A percentile compares a stretch with the other conserved stretches of the same genome.
These are phyloP conservation scores for Brachypodium distachyon DNA, from an alignment of 202 grass and related monocot genomes.

Conservation along the genomic window DNA sequence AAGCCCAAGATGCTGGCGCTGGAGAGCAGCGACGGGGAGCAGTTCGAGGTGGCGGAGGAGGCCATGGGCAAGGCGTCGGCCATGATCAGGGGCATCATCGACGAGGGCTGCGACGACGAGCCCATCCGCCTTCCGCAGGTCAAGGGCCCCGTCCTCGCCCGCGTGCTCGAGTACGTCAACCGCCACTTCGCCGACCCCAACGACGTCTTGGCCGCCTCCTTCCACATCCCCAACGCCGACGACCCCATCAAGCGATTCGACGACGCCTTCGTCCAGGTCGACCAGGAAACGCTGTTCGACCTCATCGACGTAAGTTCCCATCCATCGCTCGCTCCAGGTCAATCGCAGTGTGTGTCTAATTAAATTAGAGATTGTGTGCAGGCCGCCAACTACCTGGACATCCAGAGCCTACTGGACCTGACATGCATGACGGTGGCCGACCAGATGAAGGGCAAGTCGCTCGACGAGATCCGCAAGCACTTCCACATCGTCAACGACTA, in stretches of 20 bases:
- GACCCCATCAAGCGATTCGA: slow-evolving; percentile 22
- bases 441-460: slow-evolving; percentile 28
- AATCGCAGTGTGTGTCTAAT: too few species aligned
- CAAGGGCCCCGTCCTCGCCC: slow-evolving; percentile 26
- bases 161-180: slow-evolving; percentile 39
- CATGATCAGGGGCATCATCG: slow-evolving; percentile 19
- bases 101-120: not conserved
- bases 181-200: slow-evolving; percentile 11
- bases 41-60: slow-evolving; percentile 33
- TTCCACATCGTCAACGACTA: slow-evolving; percentile 46
- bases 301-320: not conserved
- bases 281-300: not conserved
- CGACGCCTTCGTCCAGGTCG: slow-evolving; percentile 2
- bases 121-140: slow-evolving; percentile 34
- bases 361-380: too few species aligned
- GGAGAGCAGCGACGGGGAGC: slow-evolving; percentile 27
- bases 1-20: slow-evolving; percentile 17
- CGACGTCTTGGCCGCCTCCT: too few species aligned
- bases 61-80: slow-evolving; percentile 18
- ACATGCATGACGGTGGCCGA: slow-evolving; percentile 36
- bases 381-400: slow-evolving; percentile 22
- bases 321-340: too few species aligned
- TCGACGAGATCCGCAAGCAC: slow-evolving; percentile 21
- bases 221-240: not conserved
- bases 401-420: slow-evolving; percentile 27